Percentiles rank a stretch among this genome's conserved stretches.
Conservation (phyloP, 306 rosid species). For the Pueraria montana region DNA sequence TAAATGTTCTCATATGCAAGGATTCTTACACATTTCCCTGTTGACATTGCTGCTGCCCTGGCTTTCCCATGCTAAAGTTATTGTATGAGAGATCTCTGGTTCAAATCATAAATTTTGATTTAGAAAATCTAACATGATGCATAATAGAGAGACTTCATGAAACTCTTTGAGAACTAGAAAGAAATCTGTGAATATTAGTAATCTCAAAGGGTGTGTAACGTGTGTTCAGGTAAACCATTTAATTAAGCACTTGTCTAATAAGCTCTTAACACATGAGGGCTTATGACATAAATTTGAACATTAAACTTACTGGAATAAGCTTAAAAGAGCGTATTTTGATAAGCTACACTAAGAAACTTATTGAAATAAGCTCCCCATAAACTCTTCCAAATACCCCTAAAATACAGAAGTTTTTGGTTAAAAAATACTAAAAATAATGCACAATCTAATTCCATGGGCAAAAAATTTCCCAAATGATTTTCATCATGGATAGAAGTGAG, state of each 20-base stretch:
- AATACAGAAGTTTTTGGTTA: no score
- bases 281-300: not conserved
- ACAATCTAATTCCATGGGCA: no score
- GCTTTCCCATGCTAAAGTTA: constrained; percentile 38
- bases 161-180: not conserved
- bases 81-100: constrained; percentile 59
- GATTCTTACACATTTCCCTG: constrained; percentile 53
- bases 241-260: not conserved
- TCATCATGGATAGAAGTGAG: no score
- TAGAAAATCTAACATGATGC: not conserved
- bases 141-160: not conserved
- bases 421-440: no score
- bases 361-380: not conserved
- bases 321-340: not conserved
- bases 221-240: not conserved
- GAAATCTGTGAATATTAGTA: not conserved
- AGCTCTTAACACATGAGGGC: not conserved
- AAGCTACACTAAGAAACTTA: not conserved
- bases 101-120: not conserved
- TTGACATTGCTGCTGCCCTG: constrained; percentile 39
- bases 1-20: not conserved
- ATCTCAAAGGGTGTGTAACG: no score
- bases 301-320: not conserved
- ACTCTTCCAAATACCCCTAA: no score
- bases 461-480: no score